Evolutionary conservation across 2,329 filamentous ascomycete genomes (phyloP).

Genomic region (Calycina herbarum): DNA sequence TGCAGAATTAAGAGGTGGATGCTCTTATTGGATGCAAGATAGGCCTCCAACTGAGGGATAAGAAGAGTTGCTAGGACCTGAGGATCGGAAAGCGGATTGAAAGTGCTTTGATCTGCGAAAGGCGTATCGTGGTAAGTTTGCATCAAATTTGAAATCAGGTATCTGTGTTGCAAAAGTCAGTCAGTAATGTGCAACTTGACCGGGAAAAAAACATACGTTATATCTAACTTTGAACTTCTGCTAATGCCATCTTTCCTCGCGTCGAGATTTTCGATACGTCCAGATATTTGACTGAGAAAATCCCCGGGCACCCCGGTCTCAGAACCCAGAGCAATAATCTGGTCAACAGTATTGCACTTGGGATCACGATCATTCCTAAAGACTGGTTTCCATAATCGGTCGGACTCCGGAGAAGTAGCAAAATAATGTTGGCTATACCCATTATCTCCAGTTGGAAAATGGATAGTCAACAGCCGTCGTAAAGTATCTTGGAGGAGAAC

Average conservation of each 20-base stretch:
- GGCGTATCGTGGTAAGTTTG: slow-evolving; percentile 54
- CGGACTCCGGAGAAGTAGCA: slow-evolving; percentile 49
- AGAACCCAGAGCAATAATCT: slow-evolving; percentile 60
- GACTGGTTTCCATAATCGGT: slow-evolving; percentile 39
- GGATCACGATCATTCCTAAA: slow-evolving; percentile 31
- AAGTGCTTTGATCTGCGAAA: slow-evolving; percentile 49
- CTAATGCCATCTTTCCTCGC: slow-evolving; percentile 49
- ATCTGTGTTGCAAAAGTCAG: slow-evolving; percentile 42
- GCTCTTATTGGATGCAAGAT: slow-evolving; percentile 52
- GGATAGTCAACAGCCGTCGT: slow-evolving; percentile 50
- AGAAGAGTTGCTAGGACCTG: slow-evolving; percentile 57
- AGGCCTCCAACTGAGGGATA: slow-evolving; percentile 61
- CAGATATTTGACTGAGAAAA: slow-evolving; percentile 49
- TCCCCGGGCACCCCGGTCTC: slow-evolving; percentile 54
- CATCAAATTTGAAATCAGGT: slow-evolving; percentile 61
- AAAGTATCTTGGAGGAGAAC: slow-evolving; percentile 58
- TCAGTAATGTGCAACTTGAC: slow-evolving; percentile 13
- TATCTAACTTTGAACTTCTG: slow-evolving; percentile 57
- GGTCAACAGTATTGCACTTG: slow-evolving; percentile 46
- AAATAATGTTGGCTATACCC: slow-evolving; percentile 51
- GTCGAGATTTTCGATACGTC: slow-evolving; percentile 56
- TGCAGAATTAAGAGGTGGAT: slow-evolving; percentile 60
- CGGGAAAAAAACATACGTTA: slow-evolving; percentile 47
- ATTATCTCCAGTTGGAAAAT: slow-evolving; percentile 50
- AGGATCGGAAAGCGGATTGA: slow-evolving; percentile 54